These are phyloP conservation scores for Olyra latifolia DNA, from an alignment of 176 grass and related monocot genomes.

Conservation along the genomic window DNA sequence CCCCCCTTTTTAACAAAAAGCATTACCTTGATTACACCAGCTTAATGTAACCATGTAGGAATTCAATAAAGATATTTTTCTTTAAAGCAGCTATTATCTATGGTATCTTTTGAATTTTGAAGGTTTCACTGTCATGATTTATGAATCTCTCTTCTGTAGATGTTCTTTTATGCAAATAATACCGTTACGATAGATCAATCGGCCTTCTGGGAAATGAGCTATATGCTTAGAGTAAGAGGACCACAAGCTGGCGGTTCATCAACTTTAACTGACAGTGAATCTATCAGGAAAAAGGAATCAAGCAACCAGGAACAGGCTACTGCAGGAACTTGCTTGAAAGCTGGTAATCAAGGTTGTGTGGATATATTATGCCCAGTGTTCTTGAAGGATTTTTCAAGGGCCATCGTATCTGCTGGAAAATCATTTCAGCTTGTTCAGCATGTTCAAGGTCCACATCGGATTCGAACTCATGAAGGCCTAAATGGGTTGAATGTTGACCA, in stretches of 20 bases:
- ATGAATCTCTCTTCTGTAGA: conserved; percentile 47
- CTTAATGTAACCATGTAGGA: conserved; percentile 6
- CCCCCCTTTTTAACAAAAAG: neutral
- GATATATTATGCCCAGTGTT: conserved; percentile 68
- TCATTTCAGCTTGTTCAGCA: conserved; percentile 91
- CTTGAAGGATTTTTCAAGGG: conserved; percentile 64
- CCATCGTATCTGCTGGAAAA: conserved; percentile 92
- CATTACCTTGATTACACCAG: neutral
- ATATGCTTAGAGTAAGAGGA: conserved; percentile 66
- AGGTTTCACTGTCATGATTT: conserved; percentile 13
- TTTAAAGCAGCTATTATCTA: neutral
- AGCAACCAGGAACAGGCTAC: conserved; percentile 39
- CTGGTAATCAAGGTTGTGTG: conserved; percentile 37
- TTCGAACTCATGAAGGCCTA: conserved; percentile 30
- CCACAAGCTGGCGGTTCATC: conserved; percentile 30
- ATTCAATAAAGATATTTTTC: neutral
- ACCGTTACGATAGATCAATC: conserved; percentile 79
- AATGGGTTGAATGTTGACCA: conserved; percentile 24
- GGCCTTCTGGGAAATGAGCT: conserved; percentile 95
- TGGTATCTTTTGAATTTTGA: conserved; percentile 22
- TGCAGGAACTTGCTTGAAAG: conserved; percentile 28
- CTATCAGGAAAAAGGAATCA: conserved; percentile 48
- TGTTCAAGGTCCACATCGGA: conserved; percentile 42
- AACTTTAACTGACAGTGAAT: conserved; percentile 27
- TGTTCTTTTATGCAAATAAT: conserved; percentile 88